These are phyloP conservation scores for Colletotrichum camelliae DNA, from an alignment of 2,329 filamentous ascomycete species.

Conservation along the genomic window DNA sequence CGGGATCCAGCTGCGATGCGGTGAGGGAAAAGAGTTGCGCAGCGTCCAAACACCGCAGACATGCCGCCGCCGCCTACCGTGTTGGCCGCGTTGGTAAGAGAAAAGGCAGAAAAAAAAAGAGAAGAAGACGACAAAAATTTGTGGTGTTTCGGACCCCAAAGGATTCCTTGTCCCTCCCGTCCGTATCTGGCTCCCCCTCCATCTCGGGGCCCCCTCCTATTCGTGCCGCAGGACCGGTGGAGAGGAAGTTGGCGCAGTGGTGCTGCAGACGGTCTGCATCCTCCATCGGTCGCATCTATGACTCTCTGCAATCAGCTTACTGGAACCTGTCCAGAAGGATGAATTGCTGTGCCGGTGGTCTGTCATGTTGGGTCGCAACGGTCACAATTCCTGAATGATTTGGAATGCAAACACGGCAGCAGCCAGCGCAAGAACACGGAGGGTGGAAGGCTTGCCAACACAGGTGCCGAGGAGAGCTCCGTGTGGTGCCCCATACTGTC, in stretches of 20 bases:
- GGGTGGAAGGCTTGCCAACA: neutral
- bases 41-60: neutral
- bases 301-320: constrained; percentile 14
- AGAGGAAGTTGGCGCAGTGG: neutral
- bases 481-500: neutral
- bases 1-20: constrained; percentile 5
- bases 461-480: constrained; percentile 5
- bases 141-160: neutral
- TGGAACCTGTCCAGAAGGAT: neutral
- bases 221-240: neutral
- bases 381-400: neutral
- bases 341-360: neutral
- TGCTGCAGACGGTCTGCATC: neutral
- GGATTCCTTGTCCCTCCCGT: neutral
- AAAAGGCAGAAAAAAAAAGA: neutral
- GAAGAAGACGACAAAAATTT: neutral
- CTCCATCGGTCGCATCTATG: neutral
- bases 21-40: neutral
- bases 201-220: neutral
- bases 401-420: neutral
- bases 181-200: neutral
- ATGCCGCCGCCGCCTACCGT: neutral
- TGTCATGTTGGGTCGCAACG: neutral
- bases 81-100: neutral
- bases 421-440: neutral